Evolutionary conservation across 2,329 filamentous ascomycete species (phyloP).

Genomic region (Cladorrhinum sp.): DNA sequence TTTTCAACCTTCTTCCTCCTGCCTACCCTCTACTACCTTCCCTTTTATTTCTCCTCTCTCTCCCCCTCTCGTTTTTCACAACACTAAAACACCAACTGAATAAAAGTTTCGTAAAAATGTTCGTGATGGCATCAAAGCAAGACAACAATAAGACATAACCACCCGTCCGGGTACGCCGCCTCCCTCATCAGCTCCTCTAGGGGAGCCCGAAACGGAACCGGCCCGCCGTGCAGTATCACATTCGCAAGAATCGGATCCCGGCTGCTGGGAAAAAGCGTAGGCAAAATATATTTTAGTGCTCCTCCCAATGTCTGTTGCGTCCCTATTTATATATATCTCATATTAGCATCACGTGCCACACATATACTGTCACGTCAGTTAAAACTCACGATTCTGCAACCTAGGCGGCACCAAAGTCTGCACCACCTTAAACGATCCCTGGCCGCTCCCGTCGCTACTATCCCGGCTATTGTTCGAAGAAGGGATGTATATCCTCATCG

Average conservation of each 20-base stretch:
- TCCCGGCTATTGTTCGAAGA: not conserved
- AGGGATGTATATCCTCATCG: conserved; percentile 82
- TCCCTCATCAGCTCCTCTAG: conserved; percentile 80
- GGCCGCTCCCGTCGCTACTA: too few species aligned
- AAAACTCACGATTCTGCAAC: conserved; percentile 36
- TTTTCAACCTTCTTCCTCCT: too few species aligned
- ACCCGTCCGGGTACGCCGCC: conserved; percentile 87
- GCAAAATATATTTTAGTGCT: conserved; percentile 72
- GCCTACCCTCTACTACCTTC: too few species aligned
- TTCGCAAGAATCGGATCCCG: conserved; percentile 80
- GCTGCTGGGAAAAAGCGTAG: conserved; percentile 81
- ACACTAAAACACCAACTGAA: too few species aligned
- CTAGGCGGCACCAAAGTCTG: conserved; percentile 67
- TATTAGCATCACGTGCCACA: not conserved
- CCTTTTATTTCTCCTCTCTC: too few species aligned
- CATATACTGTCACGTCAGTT: not conserved
- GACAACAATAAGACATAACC: conserved; percentile 77
- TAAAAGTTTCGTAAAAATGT: too few species aligned
- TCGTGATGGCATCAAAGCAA: conserved; percentile 64
- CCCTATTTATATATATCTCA: conserved; percentile 31
- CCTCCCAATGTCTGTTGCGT: conserved; percentile 61
- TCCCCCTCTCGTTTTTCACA: too few species aligned
- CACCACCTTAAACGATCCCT: conserved; percentile 64
- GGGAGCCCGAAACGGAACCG: conserved; percentile 74
- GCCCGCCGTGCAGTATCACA: conserved; percentile 80